Base-by-base conservation (phyloP, 2,329 filamentous ascomycete genomes). In the Grosmannia serpens region DNA sequence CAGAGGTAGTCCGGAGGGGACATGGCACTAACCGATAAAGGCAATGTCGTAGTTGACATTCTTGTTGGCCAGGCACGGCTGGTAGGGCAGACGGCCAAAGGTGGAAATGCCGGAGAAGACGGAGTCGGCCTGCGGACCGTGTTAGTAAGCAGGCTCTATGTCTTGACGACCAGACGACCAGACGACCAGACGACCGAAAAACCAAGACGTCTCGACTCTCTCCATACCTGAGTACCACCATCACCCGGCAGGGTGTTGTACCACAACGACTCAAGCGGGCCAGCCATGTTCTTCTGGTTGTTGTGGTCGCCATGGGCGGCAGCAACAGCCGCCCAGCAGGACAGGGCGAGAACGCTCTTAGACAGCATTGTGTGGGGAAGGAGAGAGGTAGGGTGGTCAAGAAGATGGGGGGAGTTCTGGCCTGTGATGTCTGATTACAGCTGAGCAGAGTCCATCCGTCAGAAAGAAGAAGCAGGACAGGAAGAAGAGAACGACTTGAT, bases 51-150 rank as follows among this genome's bases (percentile, higher is more conserved):
- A 95, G 66, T 85, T 82, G 63, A 86, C 84, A 29, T 83, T 79
- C 47, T 83, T 78, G 62, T 80, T 85, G n/a, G 81, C 76, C 4
- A 95, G 76, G 69, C 89, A 95, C 3, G 88, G 87, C 59, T 80
- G 82, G 72, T 95, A 94, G 7, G 85, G 84, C 49, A 94, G 74
- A 55, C 88, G 84, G 13, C 88, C 89, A 68, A 94, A 94, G 9
- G 89, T 95, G 1, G 87, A 88, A 67, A 95, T 94, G 31, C 89
- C 89, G 1, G 88, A 92, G 73, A 94, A 95, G 59, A 94, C 88
- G 0, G 88, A 91, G 70, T 95, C 89, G 60, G 89, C 89, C 86
- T 91, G 61, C 4, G 5, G 17, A 29, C 2, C 7, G 38, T 20
- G 33, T 47, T 53, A 31, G 38, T 38, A 27, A 49, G 33, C 44